Conservation (phyloP, 2,329 filamentous ascomycete genomes). For the Diaporthe citriasiana region DNA sequence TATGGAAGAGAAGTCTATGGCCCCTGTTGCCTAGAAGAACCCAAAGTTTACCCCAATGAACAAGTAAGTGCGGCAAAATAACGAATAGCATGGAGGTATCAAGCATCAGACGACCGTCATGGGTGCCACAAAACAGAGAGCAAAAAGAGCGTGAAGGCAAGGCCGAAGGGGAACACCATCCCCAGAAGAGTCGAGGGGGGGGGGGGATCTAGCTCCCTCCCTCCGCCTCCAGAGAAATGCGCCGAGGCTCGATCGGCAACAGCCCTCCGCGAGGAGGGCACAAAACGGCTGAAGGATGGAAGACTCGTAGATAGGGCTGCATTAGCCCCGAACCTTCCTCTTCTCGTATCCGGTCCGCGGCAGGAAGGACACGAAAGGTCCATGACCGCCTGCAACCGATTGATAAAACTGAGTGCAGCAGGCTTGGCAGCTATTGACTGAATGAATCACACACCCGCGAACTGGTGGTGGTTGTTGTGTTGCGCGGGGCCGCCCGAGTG, state of each 20-base stretch:
- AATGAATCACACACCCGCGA: slow-evolving; percentile 11
- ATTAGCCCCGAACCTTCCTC: slow-evolving; percentile 17
- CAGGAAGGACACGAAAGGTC: neutral
- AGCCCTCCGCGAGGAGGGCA: neutral
- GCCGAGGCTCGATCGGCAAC: slow-evolving; percentile 7
- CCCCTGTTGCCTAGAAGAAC: neutral
- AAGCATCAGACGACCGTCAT: neutral
- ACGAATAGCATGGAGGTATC: slow-evolving; percentile 3
- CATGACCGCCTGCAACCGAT: neutral
- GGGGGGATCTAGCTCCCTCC: slow-evolving; percentile 20
- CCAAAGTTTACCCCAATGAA: neutral
- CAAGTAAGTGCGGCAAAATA: neutral
- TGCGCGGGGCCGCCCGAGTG: slow-evolving; percentile 42
- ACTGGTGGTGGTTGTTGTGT: slow-evolving; percentile 26
- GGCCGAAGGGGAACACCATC: neutral
- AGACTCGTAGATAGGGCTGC: slow-evolving; percentile 33
- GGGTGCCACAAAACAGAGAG: neutral
- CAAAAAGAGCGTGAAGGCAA: neutral
- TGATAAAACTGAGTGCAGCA: slow-evolving; percentile 4
- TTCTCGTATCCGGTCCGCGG: slow-evolving; percentile 13
- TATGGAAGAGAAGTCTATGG: neutral
- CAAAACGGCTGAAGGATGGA: neutral
- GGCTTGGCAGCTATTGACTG: neutral
- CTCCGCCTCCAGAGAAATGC: neutral
- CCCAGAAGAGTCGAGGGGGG: neutral